These are phyloP conservation scores for Panus rudis DNA, from an alignment of 768 basidiomycete genomes.

Conservation along the genomic window DNA sequence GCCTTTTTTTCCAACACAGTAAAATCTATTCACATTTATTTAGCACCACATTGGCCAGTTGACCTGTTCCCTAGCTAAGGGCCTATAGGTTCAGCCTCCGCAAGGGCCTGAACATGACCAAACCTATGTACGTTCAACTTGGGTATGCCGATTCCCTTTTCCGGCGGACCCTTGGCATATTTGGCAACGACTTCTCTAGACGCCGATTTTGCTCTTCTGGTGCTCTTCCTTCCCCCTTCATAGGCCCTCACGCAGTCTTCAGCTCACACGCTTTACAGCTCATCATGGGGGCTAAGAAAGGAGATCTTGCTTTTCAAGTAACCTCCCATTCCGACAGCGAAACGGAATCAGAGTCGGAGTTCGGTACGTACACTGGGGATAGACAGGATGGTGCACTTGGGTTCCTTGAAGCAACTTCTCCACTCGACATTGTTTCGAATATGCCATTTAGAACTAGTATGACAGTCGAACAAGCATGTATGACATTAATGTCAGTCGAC, in stretches of 20 bases:
- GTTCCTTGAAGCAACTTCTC: slow-evolving; percentile 1
- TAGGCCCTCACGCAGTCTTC: too few species aligned
- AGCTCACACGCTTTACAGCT: too few species aligned
- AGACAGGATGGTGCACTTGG: slow-evolving; percentile 11
- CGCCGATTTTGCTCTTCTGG: too few species aligned
- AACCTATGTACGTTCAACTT: slow-evolving; percentile 24
- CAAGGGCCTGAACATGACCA: slow-evolving; percentile 7
- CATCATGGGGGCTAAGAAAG: too few species aligned
- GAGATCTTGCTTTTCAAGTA: too few species aligned
- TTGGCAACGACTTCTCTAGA: too few species aligned
- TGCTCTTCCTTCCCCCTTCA: too few species aligned
- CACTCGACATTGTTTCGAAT: neutral
- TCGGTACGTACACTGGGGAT: slow-evolving; percentile 9
- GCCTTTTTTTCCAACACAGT: neutral
- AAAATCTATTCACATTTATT: neutral
- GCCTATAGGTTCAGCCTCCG: neutral
- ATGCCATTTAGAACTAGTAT: slow-evolving; percentile 3
- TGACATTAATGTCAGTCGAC: neutral
- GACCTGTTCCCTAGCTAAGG: neutral
- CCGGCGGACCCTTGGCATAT: too few species aligned
- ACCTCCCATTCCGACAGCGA: too few species aligned
- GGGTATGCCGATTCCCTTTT: too few species aligned
- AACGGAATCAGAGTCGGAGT: slow-evolving; percentile 48
- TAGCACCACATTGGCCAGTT: neutral
- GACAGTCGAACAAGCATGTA: neutral